Percentiles rank a stretch among this genome's conserved stretches.
Conservation (phyloP, 257 asterid species). For the Solanum infundibuliforme region DNA sequence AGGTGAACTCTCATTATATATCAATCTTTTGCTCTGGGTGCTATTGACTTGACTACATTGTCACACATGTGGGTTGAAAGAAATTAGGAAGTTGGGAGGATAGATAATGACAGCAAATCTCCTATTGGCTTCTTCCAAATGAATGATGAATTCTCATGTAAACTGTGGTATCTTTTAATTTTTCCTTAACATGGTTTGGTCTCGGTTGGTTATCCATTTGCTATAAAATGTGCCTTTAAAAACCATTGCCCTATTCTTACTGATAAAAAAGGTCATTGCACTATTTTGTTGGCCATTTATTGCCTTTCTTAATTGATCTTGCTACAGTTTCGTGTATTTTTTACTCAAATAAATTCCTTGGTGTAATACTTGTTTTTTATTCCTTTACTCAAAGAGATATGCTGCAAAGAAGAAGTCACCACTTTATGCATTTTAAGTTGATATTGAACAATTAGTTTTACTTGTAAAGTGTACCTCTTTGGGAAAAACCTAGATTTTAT, state of each 20-base stretch:
- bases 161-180: background rate
- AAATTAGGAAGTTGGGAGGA: background rate
- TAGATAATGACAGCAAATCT: background rate
- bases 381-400: background rate
- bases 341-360: background rate
- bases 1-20: too few relatives aligned
- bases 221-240: background rate
- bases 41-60: too few relatives aligned
- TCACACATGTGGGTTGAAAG: background rate
- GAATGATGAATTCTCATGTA: background rate
- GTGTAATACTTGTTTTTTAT: background rate
- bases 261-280: background rate
- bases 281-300: background rate
- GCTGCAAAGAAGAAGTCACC: background rate
- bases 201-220: background rate
- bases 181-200: background rate
- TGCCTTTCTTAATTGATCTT: background rate
- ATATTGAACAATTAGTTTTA: background rate
- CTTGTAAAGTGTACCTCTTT: background rate
- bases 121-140: background rate
- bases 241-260: background rate
- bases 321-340: background rate
- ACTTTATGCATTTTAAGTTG: background rate
- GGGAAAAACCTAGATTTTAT: background rate
- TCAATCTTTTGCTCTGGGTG: too few relatives aligned